phyloP scores from a whole-genome alignment of 2,329 filamentous ascomycete species.

The Alternaria tenuissima region DNA sequence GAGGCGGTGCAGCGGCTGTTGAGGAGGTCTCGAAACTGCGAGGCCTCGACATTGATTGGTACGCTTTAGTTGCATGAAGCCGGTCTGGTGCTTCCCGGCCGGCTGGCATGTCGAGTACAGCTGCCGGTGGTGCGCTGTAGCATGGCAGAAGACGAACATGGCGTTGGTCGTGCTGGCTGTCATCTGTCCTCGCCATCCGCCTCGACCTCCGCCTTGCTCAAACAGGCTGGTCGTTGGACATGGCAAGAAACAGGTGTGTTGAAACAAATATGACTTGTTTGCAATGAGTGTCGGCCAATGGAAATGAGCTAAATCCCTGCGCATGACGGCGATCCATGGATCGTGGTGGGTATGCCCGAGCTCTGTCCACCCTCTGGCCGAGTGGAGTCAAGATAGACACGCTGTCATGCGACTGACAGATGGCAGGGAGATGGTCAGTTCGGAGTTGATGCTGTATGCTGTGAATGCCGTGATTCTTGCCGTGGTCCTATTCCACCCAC shows the following conservation, averaged over 20 bases:
- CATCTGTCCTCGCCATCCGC: constrained; percentile 26
- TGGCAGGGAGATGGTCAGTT: constrained; percentile 8
- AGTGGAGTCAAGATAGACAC: constrained; percentile 18
- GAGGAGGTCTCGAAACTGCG: constrained; percentile 24
- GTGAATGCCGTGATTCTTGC: background rate
- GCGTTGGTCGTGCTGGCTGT: constrained; percentile 10
- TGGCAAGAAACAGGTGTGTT: constrained; percentile 32
- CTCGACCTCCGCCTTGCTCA: background rate
- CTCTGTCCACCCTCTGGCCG: constrained; percentile 24
- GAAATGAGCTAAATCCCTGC: constrained; percentile 16
- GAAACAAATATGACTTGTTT: constrained; percentile 40
- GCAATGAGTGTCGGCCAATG: constrained; percentile 24
- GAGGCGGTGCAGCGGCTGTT: constrained; percentile 47
- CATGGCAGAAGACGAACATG: background rate
- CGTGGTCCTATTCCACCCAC: background rate
- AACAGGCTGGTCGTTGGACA: constrained; percentile 29
- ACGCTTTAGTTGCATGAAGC: constrained; percentile 9
- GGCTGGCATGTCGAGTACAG: background rate
- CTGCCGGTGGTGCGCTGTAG: constrained; percentile 1
- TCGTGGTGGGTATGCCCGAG: constrained; percentile 19
- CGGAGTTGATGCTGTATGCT: background rate
- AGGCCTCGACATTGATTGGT: constrained; percentile 30
- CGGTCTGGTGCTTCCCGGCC: background rate
- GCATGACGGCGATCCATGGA: constrained; percentile 33
- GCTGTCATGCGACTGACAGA: constrained; percentile 22